Base-by-base conservation (phyloP, 306 rosid species). In the Luffa acutangula region DNA sequence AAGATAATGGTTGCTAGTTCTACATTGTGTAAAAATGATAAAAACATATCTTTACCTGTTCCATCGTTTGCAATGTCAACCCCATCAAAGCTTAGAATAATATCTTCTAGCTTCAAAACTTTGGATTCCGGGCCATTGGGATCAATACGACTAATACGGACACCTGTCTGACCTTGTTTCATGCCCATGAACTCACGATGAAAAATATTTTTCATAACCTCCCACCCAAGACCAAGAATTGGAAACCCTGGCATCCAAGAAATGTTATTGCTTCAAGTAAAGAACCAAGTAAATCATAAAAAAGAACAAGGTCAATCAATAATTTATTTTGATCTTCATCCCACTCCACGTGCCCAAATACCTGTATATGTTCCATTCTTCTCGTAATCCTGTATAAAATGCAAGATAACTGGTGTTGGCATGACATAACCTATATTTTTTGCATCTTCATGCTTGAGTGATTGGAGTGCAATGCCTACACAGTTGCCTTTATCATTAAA, bases 201-300 rank as follows among this genome's bases (percentile, higher is more conserved):
- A 85, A 93, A 96, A 77, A 97, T 98, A 86, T 96, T 96, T 89
- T 93, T 97, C 97, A 93, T 93, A 81, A 93, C 93, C 91, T 96
- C 98, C 97, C 99, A 96, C 90, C 93, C 98, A 81, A 96, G 86
- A 73, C 96, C 94, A 67, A 96, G 99, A 84, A 91, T 86, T 74
- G 98, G 99, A 87, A 96, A 93, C 70, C 99, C 99, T 95, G 53
- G 49, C 57, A 78, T n/a, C 60, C 54, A 67, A 78, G 13, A 43
- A 80, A 62, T 84, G 18, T 83, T 48, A 73, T 33, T 39, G 54
- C 9, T 34, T 53, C 41, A 39, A 84, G 37, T 66, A 39, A 41
- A 66, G 33, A 37, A 60, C 20, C 15, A 33, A 21, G 72, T 15
- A 56, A 65, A 82, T 42, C 36, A 81, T 63, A 20, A 78, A 4